Base-by-base conservation (phyloP, 805 yeast genomes). In the Lachancea sp. region DNA sequence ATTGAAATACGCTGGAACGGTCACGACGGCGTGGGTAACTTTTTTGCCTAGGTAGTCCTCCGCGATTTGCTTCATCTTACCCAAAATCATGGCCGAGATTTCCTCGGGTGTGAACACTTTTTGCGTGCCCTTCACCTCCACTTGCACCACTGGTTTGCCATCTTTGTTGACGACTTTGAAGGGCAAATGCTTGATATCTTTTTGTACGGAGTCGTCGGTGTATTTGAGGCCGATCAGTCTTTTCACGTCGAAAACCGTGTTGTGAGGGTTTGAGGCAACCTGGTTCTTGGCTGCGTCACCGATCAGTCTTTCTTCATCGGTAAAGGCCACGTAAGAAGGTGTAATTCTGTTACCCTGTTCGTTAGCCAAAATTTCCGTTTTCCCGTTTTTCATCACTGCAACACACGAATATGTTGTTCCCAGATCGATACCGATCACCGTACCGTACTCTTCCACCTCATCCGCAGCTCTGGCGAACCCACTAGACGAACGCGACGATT, bases 381-480 rank as follows among this genome's bases (percentile, higher is more conserved):
- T 77, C 60, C 90, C 95, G 57, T 81, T 79, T 60, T 77, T 78
- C 84, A 80, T 79, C 39, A 79, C 88, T 56, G 96, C 97, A 46
- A 90, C 97, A 81, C 97, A 90, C 1, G 96, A 89, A 72, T 90
- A 90, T 2, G 97, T 90, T 50, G 97, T 90, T 67, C 99, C 99
- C 72, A 91, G 78, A 75, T 91, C 98, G 63, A 91, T 91, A 71
- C 98, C 95, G 56, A 86, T 85, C 39, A 85, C 91, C 48, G 75
- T 77, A 48, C 83, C 83, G 50, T 78, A 78, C 51, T 63, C 69
- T 37, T 75, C 78, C 4, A 64, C 63, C 16, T 68, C 72, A 22
- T 57, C 68, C n/a, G 65, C 56, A 36, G 58, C 68, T 46, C 67
- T 66, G 22, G 64, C 62, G 33, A 68, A 40, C 42, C 60, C 53